phyloP scores from a whole-genome alignment of 768 basidiomycete species.

The Daedaleopsis sinensis region DNA sequence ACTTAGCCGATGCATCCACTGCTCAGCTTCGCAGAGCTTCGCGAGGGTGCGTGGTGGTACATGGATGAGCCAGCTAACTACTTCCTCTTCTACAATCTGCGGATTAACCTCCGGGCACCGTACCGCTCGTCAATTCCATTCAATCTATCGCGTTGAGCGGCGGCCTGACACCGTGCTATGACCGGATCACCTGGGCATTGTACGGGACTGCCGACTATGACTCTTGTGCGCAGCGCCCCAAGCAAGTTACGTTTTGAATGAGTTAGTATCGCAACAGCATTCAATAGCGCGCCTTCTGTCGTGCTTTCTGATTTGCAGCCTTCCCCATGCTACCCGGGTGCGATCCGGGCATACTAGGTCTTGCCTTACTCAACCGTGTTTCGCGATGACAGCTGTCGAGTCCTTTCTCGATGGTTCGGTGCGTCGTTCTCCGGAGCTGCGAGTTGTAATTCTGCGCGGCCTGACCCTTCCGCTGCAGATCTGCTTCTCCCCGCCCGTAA shows the following conservation, averaged over 20 bases:
- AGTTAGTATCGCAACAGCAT: too few species aligned
- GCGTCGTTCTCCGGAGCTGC: too few species aligned
- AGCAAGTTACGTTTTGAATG: too few species aligned
- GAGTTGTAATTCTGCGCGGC: too few species aligned
- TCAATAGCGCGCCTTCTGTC: neutral
- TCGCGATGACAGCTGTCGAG: neutral
- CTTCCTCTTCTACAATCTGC: neutral
- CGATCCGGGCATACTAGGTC: neutral
- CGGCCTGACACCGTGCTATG: neutral
- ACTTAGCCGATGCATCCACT: neutral
- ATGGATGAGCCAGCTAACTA: neutral
- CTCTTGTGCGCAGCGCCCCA: neutral
- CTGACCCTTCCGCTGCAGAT: too few species aligned
- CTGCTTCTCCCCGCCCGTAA: too few species aligned
- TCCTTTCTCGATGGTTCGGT: neutral
- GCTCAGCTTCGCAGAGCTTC: neutral
- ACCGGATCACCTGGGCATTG: neutral
- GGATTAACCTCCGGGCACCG: slow-evolving; percentile 1
- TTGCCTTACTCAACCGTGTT: neutral
- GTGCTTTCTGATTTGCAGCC: neutral
- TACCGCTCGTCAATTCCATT: neutral
- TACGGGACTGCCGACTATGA: neutral
- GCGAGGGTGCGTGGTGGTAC: neutral
- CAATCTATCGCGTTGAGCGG: neutral
- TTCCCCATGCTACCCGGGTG: neutral